Conservation (phyloP, 345 rosid genomes). For the Rhizophora mangle region DNA sequence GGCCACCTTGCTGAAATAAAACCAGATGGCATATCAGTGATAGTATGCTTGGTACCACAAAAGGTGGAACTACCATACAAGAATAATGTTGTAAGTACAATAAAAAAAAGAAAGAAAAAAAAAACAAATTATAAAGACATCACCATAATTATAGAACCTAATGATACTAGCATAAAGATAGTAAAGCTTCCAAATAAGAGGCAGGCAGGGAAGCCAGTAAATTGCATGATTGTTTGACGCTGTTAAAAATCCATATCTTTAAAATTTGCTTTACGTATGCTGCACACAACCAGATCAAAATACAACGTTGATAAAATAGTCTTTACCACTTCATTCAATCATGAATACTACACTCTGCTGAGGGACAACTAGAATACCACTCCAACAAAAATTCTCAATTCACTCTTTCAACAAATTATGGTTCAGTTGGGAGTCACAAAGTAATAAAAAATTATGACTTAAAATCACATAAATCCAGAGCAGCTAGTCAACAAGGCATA, state of each 20-base stretch:
- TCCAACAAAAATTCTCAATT: not conserved
- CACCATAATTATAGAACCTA: not conserved
- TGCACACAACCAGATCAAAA: too few relatives aligned
- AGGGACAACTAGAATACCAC: not conserved
- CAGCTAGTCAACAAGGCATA: not conserved
- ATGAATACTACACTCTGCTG: not conserved
- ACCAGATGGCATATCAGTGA: constrained; percentile 9
- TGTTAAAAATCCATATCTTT: too few relatives aligned
- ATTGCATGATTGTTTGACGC: not conserved
- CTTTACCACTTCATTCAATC: too few relatives aligned
- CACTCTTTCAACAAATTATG: not conserved
- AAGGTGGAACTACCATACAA: not conserved
- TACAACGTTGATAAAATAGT: too few relatives aligned
- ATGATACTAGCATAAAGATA: not conserved
- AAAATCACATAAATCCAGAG: not conserved
- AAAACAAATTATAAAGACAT: not conserved
- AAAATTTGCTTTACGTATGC: too few relatives aligned
- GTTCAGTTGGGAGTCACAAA: not conserved
- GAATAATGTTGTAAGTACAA: not conserved
- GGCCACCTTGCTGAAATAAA: constrained; percentile 95
- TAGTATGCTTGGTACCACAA: not conserved
- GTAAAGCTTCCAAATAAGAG: too few relatives aligned
- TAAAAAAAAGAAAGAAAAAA: too few relatives aligned
- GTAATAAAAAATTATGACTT: not conserved
- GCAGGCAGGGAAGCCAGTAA: too few relatives aligned